phyloP scores from a whole-genome alignment of 177 flowering plant species.

The Tripterygium wilfordii region DNA sequence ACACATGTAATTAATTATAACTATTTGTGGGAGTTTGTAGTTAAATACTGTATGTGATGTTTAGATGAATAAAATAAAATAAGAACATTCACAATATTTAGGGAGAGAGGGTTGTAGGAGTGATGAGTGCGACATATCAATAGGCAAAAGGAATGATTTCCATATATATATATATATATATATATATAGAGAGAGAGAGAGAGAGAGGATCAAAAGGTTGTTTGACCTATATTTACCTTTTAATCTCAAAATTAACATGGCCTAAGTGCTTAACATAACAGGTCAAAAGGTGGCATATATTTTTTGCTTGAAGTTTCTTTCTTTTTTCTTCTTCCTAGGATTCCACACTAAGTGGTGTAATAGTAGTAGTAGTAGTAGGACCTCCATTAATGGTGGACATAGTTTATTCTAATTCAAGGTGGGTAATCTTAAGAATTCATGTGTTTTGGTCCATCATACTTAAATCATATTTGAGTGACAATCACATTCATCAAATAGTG shows the following conservation, averaged over 20 bases:
- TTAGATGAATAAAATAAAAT: too few relatives aligned
- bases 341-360: conserved; percentile 10
- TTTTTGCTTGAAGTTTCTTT: conserved; percentile 4
- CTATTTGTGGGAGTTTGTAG: conserved; percentile 11
- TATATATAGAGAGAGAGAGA: background rate
- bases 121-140: conserved; percentile 54
- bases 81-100: conserved; percentile 3
- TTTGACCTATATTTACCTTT: conserved; percentile 13
- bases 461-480: too few relatives aligned
- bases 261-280: too few relatives aligned
- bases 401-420: too few relatives aligned
- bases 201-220: background rate
- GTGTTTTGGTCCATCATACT: too few relatives aligned
- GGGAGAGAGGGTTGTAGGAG: conserved; percentile 28
- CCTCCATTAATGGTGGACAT: conserved; percentile 4
- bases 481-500: too few relatives aligned
- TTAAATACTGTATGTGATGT: too few relatives aligned
- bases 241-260: background rate
- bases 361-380: conserved; percentile 4
- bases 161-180: background rate
- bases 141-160: conserved; percentile 39
- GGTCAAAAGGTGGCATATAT: conserved; percentile 10
- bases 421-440: too few relatives aligned
- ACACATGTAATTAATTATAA: conserved; percentile 1
- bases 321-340: conserved; percentile 23